phyloP scores from a whole-genome alignment of 1,139 yeast species.

The Blastobotrys arbuscula region DNA sequence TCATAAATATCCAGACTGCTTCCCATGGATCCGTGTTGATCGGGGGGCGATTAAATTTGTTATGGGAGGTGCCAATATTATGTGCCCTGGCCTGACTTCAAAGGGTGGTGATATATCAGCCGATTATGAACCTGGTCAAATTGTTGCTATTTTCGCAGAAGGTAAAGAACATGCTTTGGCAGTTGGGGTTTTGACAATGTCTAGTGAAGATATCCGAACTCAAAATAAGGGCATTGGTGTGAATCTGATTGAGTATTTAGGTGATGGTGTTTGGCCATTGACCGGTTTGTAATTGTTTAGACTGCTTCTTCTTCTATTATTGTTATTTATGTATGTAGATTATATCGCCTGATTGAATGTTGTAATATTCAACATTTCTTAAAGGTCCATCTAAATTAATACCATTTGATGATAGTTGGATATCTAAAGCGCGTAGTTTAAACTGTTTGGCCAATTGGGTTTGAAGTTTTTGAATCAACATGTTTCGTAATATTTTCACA shows the following conservation, averaged over 20 bases:
- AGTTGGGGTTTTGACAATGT: conserved; percentile 78
- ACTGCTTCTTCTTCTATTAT: background rate
- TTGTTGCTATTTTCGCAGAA: conserved; percentile 84
- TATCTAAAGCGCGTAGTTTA: conserved; percentile 17
- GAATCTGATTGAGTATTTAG: conserved; percentile 77
- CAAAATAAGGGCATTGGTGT: conserved; percentile 88
- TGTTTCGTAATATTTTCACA: conserved; percentile 20
- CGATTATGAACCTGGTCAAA: conserved; percentile 52
- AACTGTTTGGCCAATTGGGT: conserved; percentile 20
- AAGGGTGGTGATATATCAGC: conserved; percentile 85
- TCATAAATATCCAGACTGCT: conserved; percentile 54
- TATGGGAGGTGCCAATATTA: conserved; percentile 87
- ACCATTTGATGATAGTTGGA: background rate
- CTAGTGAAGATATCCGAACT: conserved; percentile 80
- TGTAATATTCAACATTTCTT: conserved; percentile 8
- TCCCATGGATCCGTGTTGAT: conserved; percentile 87
- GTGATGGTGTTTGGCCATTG: conserved; percentile 59
- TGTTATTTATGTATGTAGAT: background rate
- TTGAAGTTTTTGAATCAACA: conserved; percentile 24
- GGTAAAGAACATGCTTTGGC: conserved; percentile 92
- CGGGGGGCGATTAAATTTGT: conserved; percentile 96
- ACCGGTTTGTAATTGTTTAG: conserved; percentile 5
- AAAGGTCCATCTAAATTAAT: conserved; percentile 4
- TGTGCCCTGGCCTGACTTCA: conserved; percentile 97
- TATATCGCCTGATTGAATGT: background rate